These are phyloP conservation scores for Talaromyces sp. DNA, from an alignment of 2,329 filamentous ascomycete genomes.

Conservation along the genomic window DNA sequence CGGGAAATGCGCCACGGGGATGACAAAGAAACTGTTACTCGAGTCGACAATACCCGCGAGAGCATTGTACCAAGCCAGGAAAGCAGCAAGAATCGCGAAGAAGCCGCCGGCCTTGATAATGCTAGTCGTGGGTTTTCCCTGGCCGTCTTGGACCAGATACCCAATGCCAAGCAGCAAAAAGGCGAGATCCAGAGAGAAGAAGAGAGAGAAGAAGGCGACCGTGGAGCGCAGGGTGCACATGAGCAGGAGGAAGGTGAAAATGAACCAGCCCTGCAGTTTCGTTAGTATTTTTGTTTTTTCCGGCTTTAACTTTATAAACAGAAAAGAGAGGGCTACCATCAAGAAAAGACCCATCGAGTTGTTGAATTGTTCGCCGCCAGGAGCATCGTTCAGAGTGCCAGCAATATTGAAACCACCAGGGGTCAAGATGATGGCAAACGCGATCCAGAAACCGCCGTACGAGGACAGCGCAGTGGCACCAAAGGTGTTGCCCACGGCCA, in stretches of 20 bases:
- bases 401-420: conserved; percentile 60
- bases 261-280: conserved; percentile 61
- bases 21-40: conserved; percentile 76
- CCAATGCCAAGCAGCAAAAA: conserved; percentile 67
- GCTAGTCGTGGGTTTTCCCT: conserved; percentile 34
- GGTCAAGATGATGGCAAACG: conserved; percentile 65
- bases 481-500: conserved; percentile 82
- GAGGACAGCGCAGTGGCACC: conserved; percentile 76
- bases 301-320: too few species aligned
- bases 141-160: conserved; percentile 51
- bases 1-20: conserved; percentile 89
- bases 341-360: conserved; percentile 70
- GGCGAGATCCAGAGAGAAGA: conserved; percentile 69
- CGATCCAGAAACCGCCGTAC: conserved; percentile 80
- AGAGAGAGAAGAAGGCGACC: conserved; percentile 70
- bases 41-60: conserved; percentile 72
- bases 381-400: conserved; percentile 18
- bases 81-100: conserved; percentile 75
- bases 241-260: conserved; percentile 71
- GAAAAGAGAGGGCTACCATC: too few species aligned
- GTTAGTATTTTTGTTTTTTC: too few species aligned
- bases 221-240: conserved; percentile 71
- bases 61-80: conserved; percentile 82
- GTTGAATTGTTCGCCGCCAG: conserved; percentile 33
- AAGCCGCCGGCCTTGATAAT: conserved; percentile 67